A percentile compares a stretch with the other conserved stretches of the same genome.
Evolutionary conservation across 805 yeast genomes (phyloP).

Genomic region (Cyberlindnera maclurae): DNA sequence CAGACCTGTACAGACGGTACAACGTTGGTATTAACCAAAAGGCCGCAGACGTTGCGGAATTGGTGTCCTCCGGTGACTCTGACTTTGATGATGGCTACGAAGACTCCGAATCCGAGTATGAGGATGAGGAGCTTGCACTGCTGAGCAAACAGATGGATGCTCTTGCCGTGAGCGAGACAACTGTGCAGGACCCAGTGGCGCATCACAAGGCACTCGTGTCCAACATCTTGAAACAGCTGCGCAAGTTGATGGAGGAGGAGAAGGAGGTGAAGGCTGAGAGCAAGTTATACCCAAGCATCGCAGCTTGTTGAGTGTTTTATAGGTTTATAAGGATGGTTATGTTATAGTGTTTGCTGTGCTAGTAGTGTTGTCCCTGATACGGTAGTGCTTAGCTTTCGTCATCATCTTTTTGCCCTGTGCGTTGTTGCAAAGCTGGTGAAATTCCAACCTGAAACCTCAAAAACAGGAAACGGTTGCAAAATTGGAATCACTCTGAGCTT

Average conservation of each 20-base stretch:
- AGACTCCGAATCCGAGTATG: constrained; percentile 15
- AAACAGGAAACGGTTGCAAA: too few species aligned
- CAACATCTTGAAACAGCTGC: constrained; percentile 14
- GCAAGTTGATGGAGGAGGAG: constrained; percentile 1
- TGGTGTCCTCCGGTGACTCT: constrained; percentile 2
- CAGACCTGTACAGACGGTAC: constrained; percentile 23
- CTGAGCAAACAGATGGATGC: constrained; percentile 10
- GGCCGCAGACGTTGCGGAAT: constrained; percentile 15
- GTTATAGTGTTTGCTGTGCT: too few species aligned
- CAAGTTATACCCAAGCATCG: constrained; percentile 17
- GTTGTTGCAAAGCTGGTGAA: too few species aligned
- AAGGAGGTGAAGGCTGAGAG: constrained; percentile 1
- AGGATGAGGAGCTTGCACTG: constrained; percentile 10
- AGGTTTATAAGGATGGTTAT: background rate
- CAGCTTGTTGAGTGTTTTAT: constrained; percentile 9
- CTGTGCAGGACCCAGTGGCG: background rate
- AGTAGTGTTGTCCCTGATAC: too few species aligned
- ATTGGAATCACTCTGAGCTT: too few species aligned
- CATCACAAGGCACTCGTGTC: constrained; percentile 18
- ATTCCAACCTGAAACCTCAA: too few species aligned
- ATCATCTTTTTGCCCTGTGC: too few species aligned
- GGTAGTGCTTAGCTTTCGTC: too few species aligned
- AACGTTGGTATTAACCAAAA: constrained; percentile 32
- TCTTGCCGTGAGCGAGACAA: background rate
- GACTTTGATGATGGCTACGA: constrained; percentile 13